phyloP scores from a whole-genome alignment of 139 green algal genomes.

The Edaphochlamys debaryana region DNA sequence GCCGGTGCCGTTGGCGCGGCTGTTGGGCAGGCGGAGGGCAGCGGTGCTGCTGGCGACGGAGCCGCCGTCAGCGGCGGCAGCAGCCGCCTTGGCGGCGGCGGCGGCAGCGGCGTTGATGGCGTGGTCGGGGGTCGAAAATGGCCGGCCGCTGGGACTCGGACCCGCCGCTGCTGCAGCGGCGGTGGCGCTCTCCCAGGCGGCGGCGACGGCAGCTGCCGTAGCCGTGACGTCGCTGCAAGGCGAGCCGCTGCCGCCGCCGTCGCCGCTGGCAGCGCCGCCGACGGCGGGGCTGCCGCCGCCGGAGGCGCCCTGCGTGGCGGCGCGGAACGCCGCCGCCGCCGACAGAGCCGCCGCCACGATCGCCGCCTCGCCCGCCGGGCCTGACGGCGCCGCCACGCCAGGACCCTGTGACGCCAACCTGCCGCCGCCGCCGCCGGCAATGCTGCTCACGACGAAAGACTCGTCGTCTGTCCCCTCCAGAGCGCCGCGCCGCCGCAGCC shows the following conservation, averaged over 20 bases:
- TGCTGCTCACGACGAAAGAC: background rate
- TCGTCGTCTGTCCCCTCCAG: background rate
- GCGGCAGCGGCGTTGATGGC: background rate
- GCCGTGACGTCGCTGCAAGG: no score
- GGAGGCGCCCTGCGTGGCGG: background rate
- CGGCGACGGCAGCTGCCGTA: background rate
- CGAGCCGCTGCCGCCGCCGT: background rate
- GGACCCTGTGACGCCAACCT: background rate
- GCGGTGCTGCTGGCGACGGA: background rate
- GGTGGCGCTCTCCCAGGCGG: background rate
- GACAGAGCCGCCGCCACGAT: conserved; percentile 12
- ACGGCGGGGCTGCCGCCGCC: background rate
- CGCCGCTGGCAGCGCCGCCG: background rate
- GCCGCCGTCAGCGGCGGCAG: background rate
- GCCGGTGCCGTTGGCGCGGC: background rate
- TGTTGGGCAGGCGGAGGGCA: background rate
- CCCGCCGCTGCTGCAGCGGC: background rate
- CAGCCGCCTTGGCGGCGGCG: background rate
- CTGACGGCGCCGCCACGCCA: no score
- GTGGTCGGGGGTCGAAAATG: background rate
- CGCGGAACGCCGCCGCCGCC: conserved; percentile 5
- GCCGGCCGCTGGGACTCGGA: no score
- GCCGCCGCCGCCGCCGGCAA: background rate
- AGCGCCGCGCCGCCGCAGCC: no score
- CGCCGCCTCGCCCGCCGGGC: background rate